phyloP scores from a whole-genome alignment of 768 basidiomycete species.

The Hygrocybe coccinea region DNA sequence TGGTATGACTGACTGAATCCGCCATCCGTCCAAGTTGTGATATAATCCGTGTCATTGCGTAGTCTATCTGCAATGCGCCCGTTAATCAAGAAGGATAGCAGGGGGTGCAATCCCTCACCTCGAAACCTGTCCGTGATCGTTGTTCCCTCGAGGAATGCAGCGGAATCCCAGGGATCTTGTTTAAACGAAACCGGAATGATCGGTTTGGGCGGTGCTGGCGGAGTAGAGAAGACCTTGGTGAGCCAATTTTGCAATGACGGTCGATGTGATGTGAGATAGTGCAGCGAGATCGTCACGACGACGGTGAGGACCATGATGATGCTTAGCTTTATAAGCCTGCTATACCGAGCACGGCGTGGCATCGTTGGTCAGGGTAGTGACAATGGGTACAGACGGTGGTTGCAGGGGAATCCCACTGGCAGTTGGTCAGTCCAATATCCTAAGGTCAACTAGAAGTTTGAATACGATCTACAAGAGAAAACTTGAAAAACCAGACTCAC shows the following conservation, averaged over 20 bases:
- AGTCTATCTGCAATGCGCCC: constrained; percentile 38
- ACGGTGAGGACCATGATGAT: no score
- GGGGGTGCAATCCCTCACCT: constrained; percentile 31
- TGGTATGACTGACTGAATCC: constrained; percentile 46
- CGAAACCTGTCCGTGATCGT: constrained; percentile 34
- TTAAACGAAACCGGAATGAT: neutral
- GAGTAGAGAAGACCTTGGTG: neutral
- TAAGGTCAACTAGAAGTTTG: no score
- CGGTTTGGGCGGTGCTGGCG: neutral
- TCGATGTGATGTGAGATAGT: neutral
- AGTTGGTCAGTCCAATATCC: no score
- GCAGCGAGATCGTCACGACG: neutral
- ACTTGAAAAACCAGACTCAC: neutral
- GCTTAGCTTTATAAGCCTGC: no score
- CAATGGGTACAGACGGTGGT: no score
- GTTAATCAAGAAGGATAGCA: neutral
- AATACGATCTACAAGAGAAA: no score
- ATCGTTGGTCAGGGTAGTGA: no score
- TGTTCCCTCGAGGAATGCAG: neutral
- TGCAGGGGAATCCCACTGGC: no score
- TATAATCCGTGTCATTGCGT: constrained; percentile 45
- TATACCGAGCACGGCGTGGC: no score
- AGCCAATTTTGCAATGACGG: neutral
- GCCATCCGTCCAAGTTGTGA: constrained; percentile 52
- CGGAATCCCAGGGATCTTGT: no score